These are phyloP conservation scores for Coprinellus micaceus DNA, from an alignment of 768 basidiomycete genomes.

Conservation along the genomic window DNA sequence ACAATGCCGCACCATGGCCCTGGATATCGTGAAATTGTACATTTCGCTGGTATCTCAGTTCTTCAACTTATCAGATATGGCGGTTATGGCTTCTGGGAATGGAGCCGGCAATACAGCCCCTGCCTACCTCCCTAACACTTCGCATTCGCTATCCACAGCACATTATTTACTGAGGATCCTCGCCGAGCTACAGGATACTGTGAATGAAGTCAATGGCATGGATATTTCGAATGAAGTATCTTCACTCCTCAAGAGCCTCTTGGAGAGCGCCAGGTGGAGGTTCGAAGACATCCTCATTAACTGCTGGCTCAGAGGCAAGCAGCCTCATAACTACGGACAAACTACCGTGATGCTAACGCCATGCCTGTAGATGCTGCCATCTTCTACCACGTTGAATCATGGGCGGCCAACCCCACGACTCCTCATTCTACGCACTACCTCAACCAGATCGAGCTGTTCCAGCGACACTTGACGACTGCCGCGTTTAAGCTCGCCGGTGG, in stretches of 20 bases:
- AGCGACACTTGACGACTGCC: slow-evolving; percentile 68
- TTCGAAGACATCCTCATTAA: slow-evolving; percentile 78
- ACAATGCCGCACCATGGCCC: slow-evolving; percentile 83
- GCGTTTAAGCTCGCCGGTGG: slow-evolving; percentile 83
- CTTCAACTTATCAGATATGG: slow-evolving; percentile 70
- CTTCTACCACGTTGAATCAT: slow-evolving; percentile 85
- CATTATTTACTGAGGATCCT: slow-evolving; percentile 79
- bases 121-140: slow-evolving; percentile 62
- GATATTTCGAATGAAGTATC: slow-evolving; percentile 76
- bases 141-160: slow-evolving; percentile 79
- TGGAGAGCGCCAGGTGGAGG: slow-evolving; percentile 84
- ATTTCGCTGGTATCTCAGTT: slow-evolving; percentile 81
- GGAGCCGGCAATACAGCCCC: slow-evolving; percentile 39
- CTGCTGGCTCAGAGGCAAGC: slow-evolving; percentile 85
- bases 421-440: slow-evolving; percentile 72
- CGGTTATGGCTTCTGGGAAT: slow-evolving; percentile 54
- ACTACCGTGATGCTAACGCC: background rate
- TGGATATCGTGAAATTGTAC: slow-evolving; percentile 84
- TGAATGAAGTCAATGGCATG: slow-evolving; percentile 73
- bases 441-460: slow-evolving; percentile 74
- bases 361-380: slow-evolving; percentile 22
- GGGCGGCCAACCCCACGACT: slow-evolving; percentile 62
- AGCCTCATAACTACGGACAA: too few species aligned
- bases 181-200: slow-evolving; percentile 81
- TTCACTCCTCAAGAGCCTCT: slow-evolving; percentile 63